phyloP scores from a whole-genome alignment of 2,329 filamentous ascomycete genomes.

The Neodidymelliopsis sp. region DNA sequence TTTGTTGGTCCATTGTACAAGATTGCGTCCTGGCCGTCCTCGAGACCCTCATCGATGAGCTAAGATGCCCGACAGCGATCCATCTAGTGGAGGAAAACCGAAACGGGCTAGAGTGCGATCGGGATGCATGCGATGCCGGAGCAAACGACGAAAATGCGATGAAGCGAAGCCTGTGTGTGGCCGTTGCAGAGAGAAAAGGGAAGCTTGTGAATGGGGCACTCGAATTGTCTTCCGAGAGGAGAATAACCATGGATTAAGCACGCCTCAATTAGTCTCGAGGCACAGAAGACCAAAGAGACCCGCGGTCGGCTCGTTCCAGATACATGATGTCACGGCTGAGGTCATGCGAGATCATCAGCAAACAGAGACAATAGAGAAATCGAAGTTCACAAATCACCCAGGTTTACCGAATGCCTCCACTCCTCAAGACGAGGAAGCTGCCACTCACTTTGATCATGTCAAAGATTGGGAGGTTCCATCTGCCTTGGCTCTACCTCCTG shows the following conservation, averaged over 20 bases:
- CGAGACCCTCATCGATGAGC: too few species aligned
- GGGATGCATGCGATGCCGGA: constrained; percentile 13
- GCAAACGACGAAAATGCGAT: constrained; percentile 27
- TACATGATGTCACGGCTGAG: background rate
- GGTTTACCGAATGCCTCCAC: background rate
- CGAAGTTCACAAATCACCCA: background rate
- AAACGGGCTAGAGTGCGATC: background rate
- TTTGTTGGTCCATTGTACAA: too few species aligned
- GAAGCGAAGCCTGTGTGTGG: constrained; percentile 27
- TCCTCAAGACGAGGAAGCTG: background rate
- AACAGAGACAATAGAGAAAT: background rate
- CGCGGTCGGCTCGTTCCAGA: background rate
- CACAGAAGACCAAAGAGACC: background rate
- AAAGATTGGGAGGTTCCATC: background rate
- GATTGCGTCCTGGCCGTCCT: too few species aligned
- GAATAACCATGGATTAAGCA: constrained; percentile 2
- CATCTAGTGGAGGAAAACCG: background rate
- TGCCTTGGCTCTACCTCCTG: background rate
- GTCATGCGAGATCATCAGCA: background rate
- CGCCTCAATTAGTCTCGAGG: background rate
- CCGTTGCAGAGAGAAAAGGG: constrained; percentile 22
- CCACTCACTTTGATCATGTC: background rate
- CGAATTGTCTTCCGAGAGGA: constrained; percentile 27
- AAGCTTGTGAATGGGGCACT: constrained; percentile 25
- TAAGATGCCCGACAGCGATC: background rate